These are phyloP conservation scores for Globisporangium nodosum DNA, from an alignment of 352 stramenopile species.

Conservation along the genomic window DNA sequence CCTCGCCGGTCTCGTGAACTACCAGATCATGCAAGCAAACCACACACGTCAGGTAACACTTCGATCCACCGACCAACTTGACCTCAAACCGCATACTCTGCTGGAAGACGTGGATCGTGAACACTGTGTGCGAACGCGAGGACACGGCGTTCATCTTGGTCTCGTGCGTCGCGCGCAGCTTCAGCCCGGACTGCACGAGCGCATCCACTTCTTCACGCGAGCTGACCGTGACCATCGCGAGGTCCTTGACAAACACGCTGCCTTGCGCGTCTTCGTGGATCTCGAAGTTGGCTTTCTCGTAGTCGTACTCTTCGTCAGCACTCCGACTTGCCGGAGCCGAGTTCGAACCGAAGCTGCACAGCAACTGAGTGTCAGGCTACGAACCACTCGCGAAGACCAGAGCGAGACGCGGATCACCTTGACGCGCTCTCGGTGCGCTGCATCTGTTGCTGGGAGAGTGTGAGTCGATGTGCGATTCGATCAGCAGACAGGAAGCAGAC, in stretches of 20 bases:
- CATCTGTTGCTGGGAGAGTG: conserved; percentile 43
- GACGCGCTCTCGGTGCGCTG: conserved; percentile 56
- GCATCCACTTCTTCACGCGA: conserved; percentile 79
- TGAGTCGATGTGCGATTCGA: background rate
- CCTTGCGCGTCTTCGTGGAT: conserved; percentile 92
- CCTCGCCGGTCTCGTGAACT: conserved; percentile 65
- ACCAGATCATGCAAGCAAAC: background rate
- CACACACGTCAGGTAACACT: background rate
- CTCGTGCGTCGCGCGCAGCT: conserved; percentile 86
- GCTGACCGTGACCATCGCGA: conserved; percentile 88
- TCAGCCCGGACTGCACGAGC: conserved; percentile 83
- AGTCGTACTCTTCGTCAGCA: conserved; percentile 79
- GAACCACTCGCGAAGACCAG: background rate
- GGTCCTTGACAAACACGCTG: conserved; percentile 91
- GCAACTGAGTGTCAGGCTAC: background rate
- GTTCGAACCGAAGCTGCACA: conserved; percentile 53
- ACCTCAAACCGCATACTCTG: conserved; percentile 33
- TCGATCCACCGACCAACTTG: background rate
- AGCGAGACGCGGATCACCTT: conserved; percentile 19
- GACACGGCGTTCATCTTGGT: conserved; percentile 92
- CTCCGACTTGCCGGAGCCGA: conserved; percentile 5
- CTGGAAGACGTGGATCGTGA: conserved; percentile 84
- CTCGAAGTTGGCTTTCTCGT: conserved; percentile 88
- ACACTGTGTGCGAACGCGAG: conserved; percentile 84
- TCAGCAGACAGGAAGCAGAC: background rate